phyloP scores from a whole-genome alignment of 495 filamentous ascomycete species.

The Aspergillus saccharolyticus region DNA sequence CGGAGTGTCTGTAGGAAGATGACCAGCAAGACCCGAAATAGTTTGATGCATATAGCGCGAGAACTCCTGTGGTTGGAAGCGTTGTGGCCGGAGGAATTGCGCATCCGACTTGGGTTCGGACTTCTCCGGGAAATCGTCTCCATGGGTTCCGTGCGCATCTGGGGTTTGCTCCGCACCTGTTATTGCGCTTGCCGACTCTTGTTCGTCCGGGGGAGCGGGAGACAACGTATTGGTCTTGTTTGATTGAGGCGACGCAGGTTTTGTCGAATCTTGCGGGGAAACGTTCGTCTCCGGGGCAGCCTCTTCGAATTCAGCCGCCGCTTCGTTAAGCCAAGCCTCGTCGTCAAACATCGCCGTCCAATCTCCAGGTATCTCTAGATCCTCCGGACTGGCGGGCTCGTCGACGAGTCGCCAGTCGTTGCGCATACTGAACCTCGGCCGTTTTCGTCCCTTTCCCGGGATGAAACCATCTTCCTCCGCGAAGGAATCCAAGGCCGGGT shows the following conservation, averaged over 20 bases:
- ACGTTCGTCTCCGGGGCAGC: neutral
- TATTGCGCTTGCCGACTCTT: neutral
- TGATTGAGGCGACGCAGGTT: neutral
- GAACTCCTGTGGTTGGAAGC: neutral
- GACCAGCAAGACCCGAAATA: slow-evolving; percentile 1
- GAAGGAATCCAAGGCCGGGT: slow-evolving; percentile 63
- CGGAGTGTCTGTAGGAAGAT: slow-evolving; percentile 38
- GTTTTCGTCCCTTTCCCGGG: slow-evolving; percentile 63
- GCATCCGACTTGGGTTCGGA: slow-evolving; percentile 19
- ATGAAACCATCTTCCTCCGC: slow-evolving; percentile 61
- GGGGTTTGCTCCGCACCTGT: neutral
- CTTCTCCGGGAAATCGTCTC: slow-evolving; percentile 12
- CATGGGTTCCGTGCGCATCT: neutral
- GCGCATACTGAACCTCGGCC: slow-evolving; percentile 64
- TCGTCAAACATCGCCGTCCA: slow-evolving; percentile 36
- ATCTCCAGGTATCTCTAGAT: slow-evolving; percentile 31
- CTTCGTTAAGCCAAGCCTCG: slow-evolving; percentile 19
- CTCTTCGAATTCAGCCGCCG: slow-evolving; percentile 6
- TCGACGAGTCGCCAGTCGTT: slow-evolving; percentile 67
- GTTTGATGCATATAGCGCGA: slow-evolving; percentile 12
- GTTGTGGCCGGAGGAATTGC: slow-evolving; percentile 7
- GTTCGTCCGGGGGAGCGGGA: neutral
- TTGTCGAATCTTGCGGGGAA: neutral
- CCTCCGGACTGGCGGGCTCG: slow-evolving; percentile 60
- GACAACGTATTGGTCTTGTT: too few species aligned